Conservation (phyloP, 2,329 filamentous ascomycete species). For the Chalaropsis thielavioides region DNA sequence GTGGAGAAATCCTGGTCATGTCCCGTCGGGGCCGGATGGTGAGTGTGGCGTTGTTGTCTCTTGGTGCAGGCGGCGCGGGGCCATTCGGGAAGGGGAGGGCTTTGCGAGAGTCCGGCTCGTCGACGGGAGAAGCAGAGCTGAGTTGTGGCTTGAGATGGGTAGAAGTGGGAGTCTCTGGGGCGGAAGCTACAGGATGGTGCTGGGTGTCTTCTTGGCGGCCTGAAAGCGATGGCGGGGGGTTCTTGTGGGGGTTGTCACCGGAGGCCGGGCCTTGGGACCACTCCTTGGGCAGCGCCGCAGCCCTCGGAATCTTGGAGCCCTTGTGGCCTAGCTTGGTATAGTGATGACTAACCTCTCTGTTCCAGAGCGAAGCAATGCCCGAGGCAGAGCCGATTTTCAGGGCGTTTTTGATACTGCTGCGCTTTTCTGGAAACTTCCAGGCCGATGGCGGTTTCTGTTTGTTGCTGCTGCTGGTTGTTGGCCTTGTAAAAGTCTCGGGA, state of each 20-base stretch:
- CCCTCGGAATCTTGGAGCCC: background rate
- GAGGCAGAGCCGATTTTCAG: conserved; percentile 14
- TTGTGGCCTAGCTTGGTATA: conserved; percentile 13
- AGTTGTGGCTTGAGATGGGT: background rate
- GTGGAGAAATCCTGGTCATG: conserved; percentile 19
- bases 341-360: background rate
- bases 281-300: background rate
- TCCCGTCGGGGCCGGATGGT: conserved; percentile 6
- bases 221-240: background rate
- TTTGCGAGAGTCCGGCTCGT: background rate
- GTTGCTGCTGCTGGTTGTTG: background rate
- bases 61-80: conserved; percentile 21
- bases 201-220: too few species aligned
- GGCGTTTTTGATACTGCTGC: conserved; percentile 6
- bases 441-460: conserved; percentile 1
- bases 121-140: background rate
- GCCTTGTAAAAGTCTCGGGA: background rate
- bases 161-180: background rate
- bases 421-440: conserved; percentile 10
- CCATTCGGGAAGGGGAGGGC: background rate
- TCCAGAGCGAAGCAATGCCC: conserved; percentile 8
- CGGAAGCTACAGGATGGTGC: too few species aligned
- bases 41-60: conserved; percentile 17
- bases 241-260: background rate
- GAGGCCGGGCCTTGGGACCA: too few species aligned